Percentiles rank a stretch among this genome's conserved stretches.
phyloP scores from a whole-genome alignment of 1,139 yeast genomes.

The Lodderomyces beijingensis region DNA sequence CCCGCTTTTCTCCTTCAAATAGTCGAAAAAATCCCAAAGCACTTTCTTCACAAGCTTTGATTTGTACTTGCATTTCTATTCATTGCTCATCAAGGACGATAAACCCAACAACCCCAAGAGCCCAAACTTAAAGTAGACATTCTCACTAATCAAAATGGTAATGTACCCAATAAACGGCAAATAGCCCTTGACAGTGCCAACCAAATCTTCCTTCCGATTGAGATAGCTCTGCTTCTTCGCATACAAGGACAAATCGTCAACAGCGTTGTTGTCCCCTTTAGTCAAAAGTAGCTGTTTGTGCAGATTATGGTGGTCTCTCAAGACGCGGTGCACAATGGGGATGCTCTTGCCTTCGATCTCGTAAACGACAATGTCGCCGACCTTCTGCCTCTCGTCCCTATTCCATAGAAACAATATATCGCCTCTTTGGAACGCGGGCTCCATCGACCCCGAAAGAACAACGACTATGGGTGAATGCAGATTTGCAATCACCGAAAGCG shows the following conservation, averaged over 20 bases:
- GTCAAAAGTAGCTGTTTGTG: slow-evolving; percentile 76
- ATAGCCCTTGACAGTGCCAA: slow-evolving; percentile 89
- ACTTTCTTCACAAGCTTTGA: too few relatives aligned
- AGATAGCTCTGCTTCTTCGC: slow-evolving; percentile 73
- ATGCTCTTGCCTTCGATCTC: slow-evolving; percentile 75
- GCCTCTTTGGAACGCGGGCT: slow-evolving; percentile 98
- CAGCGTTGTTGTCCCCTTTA: slow-evolving; percentile 94
- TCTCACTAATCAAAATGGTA: slow-evolving; percentile 90
- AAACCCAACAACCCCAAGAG: slow-evolving; percentile 66
- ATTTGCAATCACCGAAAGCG: slow-evolving; percentile 70
- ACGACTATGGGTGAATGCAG: slow-evolving; percentile 95
- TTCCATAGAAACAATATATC: slow-evolving; percentile 92
- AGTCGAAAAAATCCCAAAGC: too few relatives aligned
- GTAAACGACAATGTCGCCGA: slow-evolving; percentile 98
- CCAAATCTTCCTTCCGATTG: slow-evolving; percentile 69
- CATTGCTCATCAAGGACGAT: slow-evolving; percentile 50
- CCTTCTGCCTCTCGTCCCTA: slow-evolving; percentile 58
- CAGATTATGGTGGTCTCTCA: slow-evolving; percentile 66
- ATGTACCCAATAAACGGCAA: slow-evolving; percentile 90
- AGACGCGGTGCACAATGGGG: slow-evolving; percentile 93
- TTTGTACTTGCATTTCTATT: slow-evolving; percentile 13
- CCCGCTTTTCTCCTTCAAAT: too few relatives aligned
- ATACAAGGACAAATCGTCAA: slow-evolving; percentile 85
- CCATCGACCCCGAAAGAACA: slow-evolving; percentile 97
- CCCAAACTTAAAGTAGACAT: slow-evolving; percentile 67